Conservation (phyloP, 345 rosid species). For the Sisymbrium irio region DNA sequence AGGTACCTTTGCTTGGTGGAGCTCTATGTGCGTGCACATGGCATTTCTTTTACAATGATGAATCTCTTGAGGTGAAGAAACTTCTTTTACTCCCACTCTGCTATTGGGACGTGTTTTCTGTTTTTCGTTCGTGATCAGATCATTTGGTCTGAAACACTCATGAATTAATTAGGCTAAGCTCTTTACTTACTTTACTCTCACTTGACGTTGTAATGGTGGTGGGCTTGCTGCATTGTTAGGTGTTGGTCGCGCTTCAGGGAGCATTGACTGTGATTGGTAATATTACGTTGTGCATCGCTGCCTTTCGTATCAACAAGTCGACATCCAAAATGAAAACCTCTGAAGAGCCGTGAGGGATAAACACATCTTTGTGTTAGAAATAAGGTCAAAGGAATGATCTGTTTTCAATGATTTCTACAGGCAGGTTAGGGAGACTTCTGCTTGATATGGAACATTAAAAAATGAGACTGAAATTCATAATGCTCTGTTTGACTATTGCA, state of each 20-base stretch:
- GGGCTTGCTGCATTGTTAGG: conserved; percentile 38
- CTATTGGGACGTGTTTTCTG: not conserved
- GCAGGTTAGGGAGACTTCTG: not conserved
- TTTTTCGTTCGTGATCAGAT: not conserved
- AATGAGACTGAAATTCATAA: not conserved
- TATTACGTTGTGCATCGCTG: conserved; percentile 77
- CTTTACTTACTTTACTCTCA: not conserved
- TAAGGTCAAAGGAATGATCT: not conserved
- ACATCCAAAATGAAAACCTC: conserved; percentile 41
- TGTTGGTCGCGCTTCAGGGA: conserved; percentile 79
- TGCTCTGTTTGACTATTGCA: not conserved
- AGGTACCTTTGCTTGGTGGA: conserved; percentile 97
- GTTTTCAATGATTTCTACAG: not conserved
- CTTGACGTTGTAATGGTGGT: not conserved
- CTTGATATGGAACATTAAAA: not conserved
- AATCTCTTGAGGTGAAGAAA: conserved; percentile 78
- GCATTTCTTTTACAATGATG: conserved; percentile 95
- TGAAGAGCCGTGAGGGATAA: conserved; percentile 31
- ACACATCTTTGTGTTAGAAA: conserved; percentile 8
- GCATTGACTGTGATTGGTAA: conserved; percentile 83
- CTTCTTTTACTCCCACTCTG: not conserved
- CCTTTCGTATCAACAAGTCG: conserved; percentile 67
- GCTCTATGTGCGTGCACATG: conserved; percentile 95
- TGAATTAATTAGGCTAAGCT: not conserved
- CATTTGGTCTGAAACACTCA: not conserved